Evolutionary conservation across 345 rosid genomes (phyloP), one percentile per base, ranked within the genome.

Genomic region (Eucalyptus lansdowneana): DNA sequence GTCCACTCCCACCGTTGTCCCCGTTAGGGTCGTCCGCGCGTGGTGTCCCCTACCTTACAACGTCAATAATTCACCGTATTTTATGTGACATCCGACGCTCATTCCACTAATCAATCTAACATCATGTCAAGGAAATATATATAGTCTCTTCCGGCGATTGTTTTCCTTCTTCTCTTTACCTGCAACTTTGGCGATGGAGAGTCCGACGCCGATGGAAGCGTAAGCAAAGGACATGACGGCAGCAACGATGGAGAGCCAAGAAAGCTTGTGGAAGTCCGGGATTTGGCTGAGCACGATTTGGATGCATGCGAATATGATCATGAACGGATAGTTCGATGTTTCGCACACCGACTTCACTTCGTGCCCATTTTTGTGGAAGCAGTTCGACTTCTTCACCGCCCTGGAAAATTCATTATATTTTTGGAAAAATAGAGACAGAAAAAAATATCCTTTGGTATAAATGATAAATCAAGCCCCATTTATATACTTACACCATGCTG

Each of bases 201-300:
- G 97, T 16, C 97, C 97, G 22, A 96, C 91, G 51, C 99, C 99
- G 3, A 96, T 96, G 29, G 94, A 88, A 25, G 99, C 92, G 85
- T 97, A 97, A 87, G 96, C 92, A 45, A 97, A 96, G 50, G 99
- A 97, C 99, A 97, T 97, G 56, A 97, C 87, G 24, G 99, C 98
- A 1, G 99, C 99, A 13, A 97, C 65, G 58, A 96, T 90, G 6
- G 99, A 97, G 90, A 97, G 98, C 97, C 96, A 96, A 34, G 99
- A 95, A 50, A 97, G 99, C 89, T 96, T 92, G 93, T 96, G 96
- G 47, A 97, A 97, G 90, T 96, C 94, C 6, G 96, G 98, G 88
- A 96, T 96, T 90, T 97, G 99, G 95, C 98, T 95, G 10, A 97
- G 94, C 72, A 96, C 25, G 24, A 96, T 91, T 89, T 97, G 97